A percentile compares a stretch with the other conserved stretches of the same genome.
phyloP scores from a whole-genome alignment of 2,329 filamentous ascomycete genomes.

The Pseudomassariella vexata region DNA sequence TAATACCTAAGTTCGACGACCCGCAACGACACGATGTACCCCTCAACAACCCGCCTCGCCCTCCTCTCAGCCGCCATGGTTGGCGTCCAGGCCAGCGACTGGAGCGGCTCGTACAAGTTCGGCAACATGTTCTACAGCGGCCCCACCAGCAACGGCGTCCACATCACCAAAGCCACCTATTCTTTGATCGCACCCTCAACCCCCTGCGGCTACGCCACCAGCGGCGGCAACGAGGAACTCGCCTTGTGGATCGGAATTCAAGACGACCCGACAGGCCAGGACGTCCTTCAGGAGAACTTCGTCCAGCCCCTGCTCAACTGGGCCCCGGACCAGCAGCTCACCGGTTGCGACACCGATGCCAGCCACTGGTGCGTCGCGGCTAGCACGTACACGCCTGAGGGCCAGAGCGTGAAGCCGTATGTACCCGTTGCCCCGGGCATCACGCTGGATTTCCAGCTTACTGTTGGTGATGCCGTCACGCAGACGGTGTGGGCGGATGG shows the following conservation, averaged over 20 bases:
- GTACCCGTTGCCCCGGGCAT: constrained; percentile 4
- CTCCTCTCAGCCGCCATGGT: too few relatives aligned
- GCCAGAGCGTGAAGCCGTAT: constrained; percentile 3
- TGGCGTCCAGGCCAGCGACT: too few relatives aligned
- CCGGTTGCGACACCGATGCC: constrained; percentile 5
- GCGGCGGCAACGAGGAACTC: constrained; percentile 4
- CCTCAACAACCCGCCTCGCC: too few relatives aligned
- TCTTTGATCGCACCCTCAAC: constrained; percentile 4
- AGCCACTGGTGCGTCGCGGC: constrained; percentile 7
- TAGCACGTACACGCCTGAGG: constrained; percentile 8
- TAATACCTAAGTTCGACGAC: too few relatives aligned
- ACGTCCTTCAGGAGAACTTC: constrained; percentile 8
- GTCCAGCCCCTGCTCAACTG: constrained; percentile 11
- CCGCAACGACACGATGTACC: too few relatives aligned
- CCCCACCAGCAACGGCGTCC: constrained; percentile 4
- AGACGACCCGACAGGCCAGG: constrained; percentile 4
- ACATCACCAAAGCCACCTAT: constrained; percentile 10
- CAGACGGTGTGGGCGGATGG: constrained; percentile 9
- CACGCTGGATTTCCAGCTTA: constrained; percentile 8
- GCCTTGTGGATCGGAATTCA: constrained; percentile 9
- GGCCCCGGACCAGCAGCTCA: constrained; percentile 3
- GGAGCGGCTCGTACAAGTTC: too few relatives aligned
- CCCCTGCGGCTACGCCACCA: constrained; percentile 3
- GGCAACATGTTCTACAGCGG: constrained; percentile 11
- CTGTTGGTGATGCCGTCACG: too few relatives aligned